These are phyloP conservation scores for Rhizoctonia solani DNA, from an alignment of 1,284 basidiomycete species.

Conservation along the genomic window DNA sequence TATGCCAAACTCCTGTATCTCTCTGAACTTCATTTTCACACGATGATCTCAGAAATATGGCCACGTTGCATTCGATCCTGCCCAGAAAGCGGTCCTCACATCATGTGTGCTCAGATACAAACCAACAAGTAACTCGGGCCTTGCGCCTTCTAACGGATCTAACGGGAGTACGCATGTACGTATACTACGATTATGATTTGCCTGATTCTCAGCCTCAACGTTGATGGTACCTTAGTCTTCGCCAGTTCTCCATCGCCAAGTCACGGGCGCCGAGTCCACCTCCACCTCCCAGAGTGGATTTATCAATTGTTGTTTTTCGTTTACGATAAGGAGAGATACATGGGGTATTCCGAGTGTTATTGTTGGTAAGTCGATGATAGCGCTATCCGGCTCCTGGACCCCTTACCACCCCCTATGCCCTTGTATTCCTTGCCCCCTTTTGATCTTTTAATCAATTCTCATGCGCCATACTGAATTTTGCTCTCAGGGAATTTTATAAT, in stretches of 20 bases:
- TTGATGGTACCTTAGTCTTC: conserved; percentile 37
- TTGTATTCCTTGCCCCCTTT: too few relatives aligned
- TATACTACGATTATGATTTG: background rate
- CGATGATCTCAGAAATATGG: conserved; percentile 74
- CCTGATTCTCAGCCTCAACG: background rate
- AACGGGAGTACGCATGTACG: conserved; percentile 23
- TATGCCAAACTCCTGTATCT: conserved; percentile 43
- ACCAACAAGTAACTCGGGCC: conserved; percentile 52
- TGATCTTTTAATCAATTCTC: background rate
- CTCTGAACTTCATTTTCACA: background rate
- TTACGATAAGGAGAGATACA: conserved; percentile 90
- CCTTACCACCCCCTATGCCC: background rate
- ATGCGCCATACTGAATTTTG: background rate
- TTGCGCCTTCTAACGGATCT: conserved; percentile 39
- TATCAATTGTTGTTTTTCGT: conserved; percentile 93
- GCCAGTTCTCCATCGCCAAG: conserved; percentile 39
- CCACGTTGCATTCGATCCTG: conserved; percentile 86
- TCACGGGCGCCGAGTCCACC: conserved; percentile 15
- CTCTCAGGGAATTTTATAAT: conserved; percentile 69
- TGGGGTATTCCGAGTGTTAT: conserved; percentile 94
- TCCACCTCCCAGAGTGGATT: conserved; percentile 64
- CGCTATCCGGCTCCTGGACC: background rate
- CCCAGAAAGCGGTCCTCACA: conserved; percentile 89
- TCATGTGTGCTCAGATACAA: conserved; percentile 88
- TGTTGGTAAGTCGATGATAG: conserved; percentile 63